phyloP scores from a whole-genome alignment of 768 basidiomycete species.

The Piloderma croceum region DNA sequence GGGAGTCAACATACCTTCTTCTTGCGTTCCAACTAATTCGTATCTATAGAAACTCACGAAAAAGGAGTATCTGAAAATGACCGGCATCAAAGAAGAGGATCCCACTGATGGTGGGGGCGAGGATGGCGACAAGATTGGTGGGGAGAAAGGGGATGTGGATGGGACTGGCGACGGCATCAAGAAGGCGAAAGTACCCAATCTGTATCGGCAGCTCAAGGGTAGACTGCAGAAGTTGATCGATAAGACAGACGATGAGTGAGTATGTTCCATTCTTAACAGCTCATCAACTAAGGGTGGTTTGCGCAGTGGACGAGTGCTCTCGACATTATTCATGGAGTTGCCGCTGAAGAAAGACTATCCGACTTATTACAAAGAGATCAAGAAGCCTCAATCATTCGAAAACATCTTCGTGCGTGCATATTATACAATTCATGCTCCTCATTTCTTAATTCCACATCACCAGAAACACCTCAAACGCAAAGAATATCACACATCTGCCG shows the following conservation, averaged over 20 bases:
- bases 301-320: constrained; percentile 58
- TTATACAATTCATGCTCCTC: not conserved
- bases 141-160: constrained; percentile 36
- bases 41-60: constrained; percentile 39
- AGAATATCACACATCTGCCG: constrained; percentile 59
- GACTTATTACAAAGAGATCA: constrained; percentile 73
- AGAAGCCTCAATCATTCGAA: constrained; percentile 73
- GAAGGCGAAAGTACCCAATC: constrained; percentile 52
- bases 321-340: constrained; percentile 77
- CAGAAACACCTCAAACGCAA: constrained; percentile 81
- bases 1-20: not conserved
- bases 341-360: constrained; percentile 78
- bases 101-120: constrained; percentile 30
- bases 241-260: constrained; percentile 67
- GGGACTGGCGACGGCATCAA: constrained; percentile 35
- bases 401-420: constrained; percentile 60
- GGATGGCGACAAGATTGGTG: constrained; percentile 36
- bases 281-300: constrained; percentile 1
- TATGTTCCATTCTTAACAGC: constrained; percentile 3
- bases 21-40: not conserved
- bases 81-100: constrained; percentile 37
- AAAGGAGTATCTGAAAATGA: constrained; percentile 42
- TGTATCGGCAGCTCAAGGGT: constrained; percentile 61
- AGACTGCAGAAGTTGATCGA: constrained; percentile 68
- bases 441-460: constrained; percentile 6